Evolutionary conservation across 148 eudicot genomes (phyloP).

Genomic region (Polygonum maritimum): DNA sequence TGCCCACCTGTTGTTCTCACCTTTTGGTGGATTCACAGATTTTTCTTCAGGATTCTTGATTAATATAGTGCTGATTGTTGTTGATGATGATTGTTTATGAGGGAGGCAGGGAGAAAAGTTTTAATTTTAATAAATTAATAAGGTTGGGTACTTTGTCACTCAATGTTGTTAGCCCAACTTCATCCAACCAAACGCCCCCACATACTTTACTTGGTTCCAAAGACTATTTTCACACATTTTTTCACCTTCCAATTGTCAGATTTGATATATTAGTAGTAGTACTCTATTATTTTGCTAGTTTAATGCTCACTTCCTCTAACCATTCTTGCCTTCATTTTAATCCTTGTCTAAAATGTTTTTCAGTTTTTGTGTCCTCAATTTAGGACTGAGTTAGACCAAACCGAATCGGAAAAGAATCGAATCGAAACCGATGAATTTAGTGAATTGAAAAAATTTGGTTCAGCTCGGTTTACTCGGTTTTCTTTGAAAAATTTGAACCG

Average conservation of each 20-base stretch:
- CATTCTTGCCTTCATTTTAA: no score
- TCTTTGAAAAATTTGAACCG: no score
- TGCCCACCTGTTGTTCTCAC: background rate
- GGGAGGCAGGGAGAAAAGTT: background rate
- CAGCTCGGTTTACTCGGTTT: no score
- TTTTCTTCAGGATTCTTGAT: conserved; percentile 26
- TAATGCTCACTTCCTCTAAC: no score
- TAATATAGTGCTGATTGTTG: conserved; percentile 13
- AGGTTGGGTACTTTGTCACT: conserved; percentile 53
- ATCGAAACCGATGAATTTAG: no score
- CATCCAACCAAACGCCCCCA: conserved; percentile 33
- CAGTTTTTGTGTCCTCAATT: no score
- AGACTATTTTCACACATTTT: conserved; percentile 32
- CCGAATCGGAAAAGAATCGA: no score
- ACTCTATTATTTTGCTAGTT: background rate
- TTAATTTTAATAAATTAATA: background rate
- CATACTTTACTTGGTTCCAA: conserved; percentile 66
- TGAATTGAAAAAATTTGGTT: no score
- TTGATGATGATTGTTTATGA: conserved; percentile 17
- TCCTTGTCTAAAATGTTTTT: no score
- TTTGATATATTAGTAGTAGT: background rate
- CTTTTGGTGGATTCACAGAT: conserved; percentile 16
- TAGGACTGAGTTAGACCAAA: no score
- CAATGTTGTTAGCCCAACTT: conserved; percentile 25
- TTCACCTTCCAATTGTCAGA: conserved; percentile 10